These are phyloP conservation scores for Astraeus odoratus DNA, from an alignment of 768 basidiomycete genomes.

Conservation along the genomic window DNA sequence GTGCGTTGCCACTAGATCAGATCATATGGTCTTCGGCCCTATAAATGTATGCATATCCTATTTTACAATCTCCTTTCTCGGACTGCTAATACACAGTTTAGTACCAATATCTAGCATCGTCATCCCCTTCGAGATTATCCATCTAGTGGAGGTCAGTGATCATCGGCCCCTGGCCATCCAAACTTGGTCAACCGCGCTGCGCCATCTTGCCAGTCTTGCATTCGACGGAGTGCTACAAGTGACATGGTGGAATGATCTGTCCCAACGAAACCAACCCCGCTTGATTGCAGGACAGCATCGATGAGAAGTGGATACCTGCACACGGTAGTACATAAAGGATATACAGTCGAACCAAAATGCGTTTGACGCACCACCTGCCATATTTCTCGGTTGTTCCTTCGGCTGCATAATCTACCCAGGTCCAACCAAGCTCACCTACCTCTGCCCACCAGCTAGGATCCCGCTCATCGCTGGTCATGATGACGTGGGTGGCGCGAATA, in stretches of 20 bases:
- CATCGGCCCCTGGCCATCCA: slow-evolving; percentile 51
- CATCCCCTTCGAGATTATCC: background rate
- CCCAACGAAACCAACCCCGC: slow-evolving; percentile 62
- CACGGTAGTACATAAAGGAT: background rate
- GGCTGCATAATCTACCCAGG: slow-evolving; percentile 39
- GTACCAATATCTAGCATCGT: background rate
- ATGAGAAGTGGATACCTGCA: slow-evolving; percentile 66
- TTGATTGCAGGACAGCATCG: slow-evolving; percentile 66
- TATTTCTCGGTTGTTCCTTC: slow-evolving; percentile 37
- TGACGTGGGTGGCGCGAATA: slow-evolving; percentile 42
- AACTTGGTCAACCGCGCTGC: slow-evolving; percentile 46
- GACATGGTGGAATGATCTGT: slow-evolving; percentile 71
- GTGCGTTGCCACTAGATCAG: slow-evolving; percentile 48
- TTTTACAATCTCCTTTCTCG: too few species aligned
- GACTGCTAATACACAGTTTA: background rate
- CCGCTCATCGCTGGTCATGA: slow-evolving; percentile 61
- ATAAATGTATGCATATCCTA: background rate
- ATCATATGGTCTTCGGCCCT: slow-evolving; percentile 11
- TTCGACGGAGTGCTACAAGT: slow-evolving; percentile 55
- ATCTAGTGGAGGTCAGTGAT: slow-evolving; percentile 31
- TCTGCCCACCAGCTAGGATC: slow-evolving; percentile 54
- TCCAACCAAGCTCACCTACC: slow-evolving; percentile 46
- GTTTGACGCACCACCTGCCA: slow-evolving; percentile 40
- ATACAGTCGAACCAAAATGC: background rate
- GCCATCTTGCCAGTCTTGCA: slow-evolving; percentile 60